These are phyloP conservation scores for Phytophthora brassicae DNA, from an alignment of 352 stramenopile genomes.

Conservation along the genomic window DNA sequence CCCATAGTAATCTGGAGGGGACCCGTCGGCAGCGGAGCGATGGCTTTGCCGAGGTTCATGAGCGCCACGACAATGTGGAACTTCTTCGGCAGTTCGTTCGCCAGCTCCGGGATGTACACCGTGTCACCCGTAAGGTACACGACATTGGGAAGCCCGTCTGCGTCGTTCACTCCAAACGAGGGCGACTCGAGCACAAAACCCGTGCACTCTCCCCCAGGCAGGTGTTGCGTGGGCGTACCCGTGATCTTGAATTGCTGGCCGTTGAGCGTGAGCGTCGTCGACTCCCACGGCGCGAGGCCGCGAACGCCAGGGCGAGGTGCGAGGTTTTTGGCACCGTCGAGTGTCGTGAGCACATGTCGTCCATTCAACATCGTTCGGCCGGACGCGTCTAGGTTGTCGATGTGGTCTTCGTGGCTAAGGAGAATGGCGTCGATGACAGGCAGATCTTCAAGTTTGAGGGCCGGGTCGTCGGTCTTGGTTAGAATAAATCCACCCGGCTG, in stretches of 20 bases:
- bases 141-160: conserved; percentile 35
- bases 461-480: conserved; percentile 19
- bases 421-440: conserved; percentile 37
- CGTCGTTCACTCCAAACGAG: conserved; percentile 31
- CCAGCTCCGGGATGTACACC: conserved; percentile 34
- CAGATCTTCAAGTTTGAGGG: conserved; percentile 31
- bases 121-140: conserved; percentile 45
- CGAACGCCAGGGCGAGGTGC: conserved; percentile 40
- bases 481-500: conserved; percentile 9
- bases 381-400: conserved; percentile 40
- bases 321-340: conserved; percentile 44
- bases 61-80: conserved; percentile 40
- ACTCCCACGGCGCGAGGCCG: conserved; percentile 36
- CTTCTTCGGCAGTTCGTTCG: conserved; percentile 26
- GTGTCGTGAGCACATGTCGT: conserved; percentile 39
- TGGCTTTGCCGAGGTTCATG: conserved; percentile 39
- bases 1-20: conserved; percentile 38
- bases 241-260: conserved; percentile 46
- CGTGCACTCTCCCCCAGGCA: conserved; percentile 34
- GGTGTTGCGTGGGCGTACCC: conserved; percentile 38
- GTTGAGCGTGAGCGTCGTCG: conserved; percentile 23
- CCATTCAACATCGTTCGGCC: conserved; percentile 43
- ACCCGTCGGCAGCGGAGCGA: conserved; percentile 6
- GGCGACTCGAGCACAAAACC: conserved; percentile 41
- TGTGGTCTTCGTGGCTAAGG: conserved; percentile 43